Conservation (phyloP, 108 stramenopile genomes). For the Pseudonitzschia multiseries region DNA sequence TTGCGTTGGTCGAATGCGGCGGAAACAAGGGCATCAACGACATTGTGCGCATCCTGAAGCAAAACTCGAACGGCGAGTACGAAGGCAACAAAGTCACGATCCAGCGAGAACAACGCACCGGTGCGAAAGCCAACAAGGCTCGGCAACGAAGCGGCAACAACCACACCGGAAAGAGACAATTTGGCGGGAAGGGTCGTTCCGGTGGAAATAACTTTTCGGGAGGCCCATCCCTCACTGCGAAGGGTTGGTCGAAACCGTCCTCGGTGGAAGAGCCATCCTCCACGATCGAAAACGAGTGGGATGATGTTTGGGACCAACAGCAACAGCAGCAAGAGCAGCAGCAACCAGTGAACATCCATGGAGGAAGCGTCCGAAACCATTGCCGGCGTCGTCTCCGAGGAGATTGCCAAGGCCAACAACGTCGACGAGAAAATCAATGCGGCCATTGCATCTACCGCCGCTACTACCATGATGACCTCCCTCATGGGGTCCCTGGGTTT, state of each 20-base stretch:
- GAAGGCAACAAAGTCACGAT: slow-evolving; percentile 1
- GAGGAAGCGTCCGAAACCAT: slow-evolving; percentile 9
- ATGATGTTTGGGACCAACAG: not conserved
- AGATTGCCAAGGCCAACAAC: not conserved
- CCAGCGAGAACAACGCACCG: slow-evolving; percentile 1
- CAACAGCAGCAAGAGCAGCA: not conserved
- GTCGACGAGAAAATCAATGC: slow-evolving; percentile 29
- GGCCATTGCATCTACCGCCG: slow-evolving; percentile 37
- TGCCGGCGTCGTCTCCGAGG: not conserved
- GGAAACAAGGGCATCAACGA: not conserved
- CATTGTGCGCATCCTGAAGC: not conserved
- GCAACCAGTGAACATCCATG: not conserved
- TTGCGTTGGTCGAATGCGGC: slow-evolving; percentile 2
- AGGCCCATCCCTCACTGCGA: slow-evolving; percentile 1
- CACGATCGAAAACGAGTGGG: not conserved
- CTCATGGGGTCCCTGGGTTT: slow-evolving; percentile 18
- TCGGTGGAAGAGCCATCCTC: not conserved
- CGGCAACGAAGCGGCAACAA: slow-evolving; percentile 5
- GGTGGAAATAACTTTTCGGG: not conserved
- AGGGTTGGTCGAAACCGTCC: slow-evolving; percentile 20
- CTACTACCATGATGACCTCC: slow-evolving; percentile 21
- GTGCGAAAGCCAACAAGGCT: not conserved
- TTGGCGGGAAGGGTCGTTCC: not conserved
- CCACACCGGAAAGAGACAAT: not conserved
- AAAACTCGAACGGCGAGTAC: not conserved